Conservation (phyloP, 257 asterid genomes). For the Solanum pimpinellifolium region DNA sequence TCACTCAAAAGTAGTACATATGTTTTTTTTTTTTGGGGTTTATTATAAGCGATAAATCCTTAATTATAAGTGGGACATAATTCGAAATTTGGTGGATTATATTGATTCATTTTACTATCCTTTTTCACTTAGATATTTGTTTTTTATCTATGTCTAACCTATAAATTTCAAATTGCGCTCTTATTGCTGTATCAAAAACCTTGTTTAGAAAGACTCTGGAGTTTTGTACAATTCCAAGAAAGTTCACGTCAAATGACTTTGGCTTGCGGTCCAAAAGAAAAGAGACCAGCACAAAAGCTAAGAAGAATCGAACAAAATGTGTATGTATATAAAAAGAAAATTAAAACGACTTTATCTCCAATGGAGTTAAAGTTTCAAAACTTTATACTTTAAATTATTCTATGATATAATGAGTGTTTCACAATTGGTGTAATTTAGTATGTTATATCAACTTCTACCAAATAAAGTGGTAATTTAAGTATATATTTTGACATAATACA, state of each 20-base stretch:
- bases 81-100: neutral
- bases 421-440: neutral
- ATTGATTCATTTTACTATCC: rapidly evolving
- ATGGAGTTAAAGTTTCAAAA: neutral
- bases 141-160: neutral
- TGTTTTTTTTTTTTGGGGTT: neutral
- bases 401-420: neutral
- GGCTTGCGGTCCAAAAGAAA: neutral
- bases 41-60: neutral
- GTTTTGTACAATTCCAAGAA: neutral
- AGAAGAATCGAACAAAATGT: neutral
- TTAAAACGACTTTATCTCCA: neutral
- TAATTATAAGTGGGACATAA: neutral
- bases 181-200: neutral
- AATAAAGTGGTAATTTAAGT: neutral
- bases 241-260: neutral
- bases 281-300: neutral
- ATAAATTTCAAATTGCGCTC: neutral
- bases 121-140: neutral
- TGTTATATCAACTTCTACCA: neutral
- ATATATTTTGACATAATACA: no score
- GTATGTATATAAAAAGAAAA: neutral
- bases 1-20: neutral
- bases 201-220: neutral
- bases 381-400: neutral